These are phyloP conservation scores for Daldinia childiae DNA, from an alignment of 495 filamentous ascomycete genomes.

Conservation along the genomic window DNA sequence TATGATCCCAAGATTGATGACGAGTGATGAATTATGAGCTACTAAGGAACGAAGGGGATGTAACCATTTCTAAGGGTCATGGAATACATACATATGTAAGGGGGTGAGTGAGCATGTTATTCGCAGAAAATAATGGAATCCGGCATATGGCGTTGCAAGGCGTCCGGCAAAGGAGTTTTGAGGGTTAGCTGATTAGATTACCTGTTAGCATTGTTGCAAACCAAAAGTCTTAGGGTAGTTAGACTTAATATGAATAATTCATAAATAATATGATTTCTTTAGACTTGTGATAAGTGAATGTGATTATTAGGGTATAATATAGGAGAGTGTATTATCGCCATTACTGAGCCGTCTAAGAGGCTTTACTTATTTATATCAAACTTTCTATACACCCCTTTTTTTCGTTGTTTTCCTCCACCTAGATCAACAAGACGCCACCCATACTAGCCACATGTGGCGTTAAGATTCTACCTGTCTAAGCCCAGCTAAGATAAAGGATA, in stretches of 20 bases:
- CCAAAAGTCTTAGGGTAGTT: neutral
- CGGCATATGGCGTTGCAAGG: neutral
- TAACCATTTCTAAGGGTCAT: neutral
- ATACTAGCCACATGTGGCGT: too few species aligned
- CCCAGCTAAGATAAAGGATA: too few species aligned
- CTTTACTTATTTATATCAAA: too few species aligned
- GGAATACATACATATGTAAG: neutral
- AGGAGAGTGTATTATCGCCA: too few species aligned
- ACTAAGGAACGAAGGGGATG: neutral
- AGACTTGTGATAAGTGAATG: neutral
- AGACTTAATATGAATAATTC: slow-evolving; percentile 4
- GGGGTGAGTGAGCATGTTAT: neutral
- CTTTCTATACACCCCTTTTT: too few species aligned
- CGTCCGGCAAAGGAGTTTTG: neutral
- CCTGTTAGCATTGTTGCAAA: neutral
- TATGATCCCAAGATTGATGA: neutral
- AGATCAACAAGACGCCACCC: too few species aligned
- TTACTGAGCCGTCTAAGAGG: too few species aligned
- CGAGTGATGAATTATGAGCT: slow-evolving; percentile 18
- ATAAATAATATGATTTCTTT: neutral
- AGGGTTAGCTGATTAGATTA: neutral
- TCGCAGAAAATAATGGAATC: neutral
- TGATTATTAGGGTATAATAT: too few species aligned
- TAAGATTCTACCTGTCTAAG: too few species aligned
- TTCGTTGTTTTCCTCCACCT: too few species aligned